Evolutionary conservation across 768 basidiomycete genomes (phyloP), one percentile per base, ranked within the genome.

Genomic region (Panaeolus papilionaceus): DNA sequence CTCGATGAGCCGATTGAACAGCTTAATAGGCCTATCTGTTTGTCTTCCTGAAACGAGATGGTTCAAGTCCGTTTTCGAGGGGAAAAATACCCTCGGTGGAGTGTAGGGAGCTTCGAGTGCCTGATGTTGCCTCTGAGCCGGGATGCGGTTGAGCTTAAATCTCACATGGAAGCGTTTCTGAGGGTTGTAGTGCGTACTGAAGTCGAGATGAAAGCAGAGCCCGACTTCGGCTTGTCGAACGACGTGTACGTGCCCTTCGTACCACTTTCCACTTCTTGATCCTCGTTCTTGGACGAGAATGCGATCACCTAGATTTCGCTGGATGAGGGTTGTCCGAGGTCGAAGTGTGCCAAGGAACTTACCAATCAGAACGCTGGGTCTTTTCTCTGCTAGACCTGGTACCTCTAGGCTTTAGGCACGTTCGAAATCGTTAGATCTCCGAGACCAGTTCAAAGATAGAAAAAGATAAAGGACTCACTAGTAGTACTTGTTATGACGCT

Each of bases 341-440:
- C 23, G 23, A n/a, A 14, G 18, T 18, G 45, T 47, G 9, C 47
- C n/a, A 23, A 39, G 8, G 33, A 33, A 66, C 61, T 77, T 71
- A 81, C 89, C 89, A 33, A 87, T 79, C 6, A 89, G 80, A 12
- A 89, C 83, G 66, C 85, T 85, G 0, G 87, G 85, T 0, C 87
- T 79, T 65, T 87, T 88, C 70, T 89, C 88, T 2, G 87, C 85
- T 7, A 89, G 75, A 2, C 87, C 88, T n/a, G 85, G 79, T n/a
- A 77, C 74, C 0, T n/a, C 20, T 18, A 78, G 69, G 64, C 79
- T 80, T 44, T 33, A 51, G 18, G 8, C 20, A 18, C 14, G 18
- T 49, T 49, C 8, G 40, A 47, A 45, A 58, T 14, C 1, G 33
- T 33, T 33, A 33, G 33, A 2, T 33, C 33, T 33, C 5, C 23